phyloP scores from a whole-genome alignment of 306 rosid species.

The Citrullus colocynthis region DNA sequence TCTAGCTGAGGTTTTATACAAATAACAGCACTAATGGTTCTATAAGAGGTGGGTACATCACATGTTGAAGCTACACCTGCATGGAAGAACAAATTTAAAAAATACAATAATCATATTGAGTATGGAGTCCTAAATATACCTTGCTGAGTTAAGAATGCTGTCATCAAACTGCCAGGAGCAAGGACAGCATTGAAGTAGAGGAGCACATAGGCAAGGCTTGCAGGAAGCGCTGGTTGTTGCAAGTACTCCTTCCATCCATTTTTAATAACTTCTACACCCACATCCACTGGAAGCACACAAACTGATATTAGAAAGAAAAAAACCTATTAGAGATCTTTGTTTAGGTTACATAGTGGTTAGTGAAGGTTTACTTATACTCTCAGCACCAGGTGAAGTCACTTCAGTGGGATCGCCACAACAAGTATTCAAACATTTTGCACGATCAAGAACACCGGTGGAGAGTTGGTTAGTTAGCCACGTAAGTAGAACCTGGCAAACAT shows the following conservation, averaged over 20 bases:
- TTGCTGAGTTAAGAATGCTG: conserved; percentile 76
- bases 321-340: neutral
- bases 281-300: conserved; percentile 35
- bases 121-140: conserved; percentile 26
- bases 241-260: conserved; percentile 88
- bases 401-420: conserved; percentile 33
- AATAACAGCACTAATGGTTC: neutral
- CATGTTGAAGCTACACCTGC: neutral
- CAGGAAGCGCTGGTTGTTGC: conserved; percentile 92
- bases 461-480: conserved; percentile 74
- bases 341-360: neutral
- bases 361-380: conserved; percentile 40
- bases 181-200: conserved; percentile 83
- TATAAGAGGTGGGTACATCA: neutral
- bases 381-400: conserved; percentile 26
- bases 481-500: conserved; percentile 43
- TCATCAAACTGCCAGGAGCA: conserved; percentile 95
- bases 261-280: conserved; percentile 69
- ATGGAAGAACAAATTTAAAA: neutral
- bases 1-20: neutral
- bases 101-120: neutral
- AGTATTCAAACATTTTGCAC: conserved; percentile 57
- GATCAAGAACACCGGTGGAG: conserved; percentile 91
- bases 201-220: conserved; percentile 82
- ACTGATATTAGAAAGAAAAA: conserved; percentile 15